Base-by-base conservation (phyloP, 2,329 filamentous ascomycete species). In the Arachnomyces sp. region DNA sequence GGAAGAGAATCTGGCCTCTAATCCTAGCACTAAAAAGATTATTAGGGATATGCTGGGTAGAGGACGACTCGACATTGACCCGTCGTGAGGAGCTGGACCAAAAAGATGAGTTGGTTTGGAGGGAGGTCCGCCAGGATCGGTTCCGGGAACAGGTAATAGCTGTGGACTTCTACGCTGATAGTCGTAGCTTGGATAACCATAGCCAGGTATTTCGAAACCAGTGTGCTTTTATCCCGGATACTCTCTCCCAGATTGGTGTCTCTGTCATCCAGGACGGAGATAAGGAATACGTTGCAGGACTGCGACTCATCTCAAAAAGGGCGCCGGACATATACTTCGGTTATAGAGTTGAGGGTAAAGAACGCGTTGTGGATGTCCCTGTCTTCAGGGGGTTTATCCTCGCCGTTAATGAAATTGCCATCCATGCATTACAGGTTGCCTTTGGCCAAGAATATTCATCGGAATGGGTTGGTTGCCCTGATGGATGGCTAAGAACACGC, bases 401-500 rank as follows among this genome's bases (percentile, higher is more conserved):
- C 16, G 34, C 34, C 13, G 8, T 36, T 7, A 13, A 18, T 13
- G 7, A 15, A 16, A 36, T 15, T 12, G 34, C 16, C 5, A 3
- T 36, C 15, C 14, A 17, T 9, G 9, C 12, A 11, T 7, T 36
- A 18, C 34, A 36, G 28, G 34, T 18, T 3, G 3, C 28, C 16
- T 11, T 7, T 9, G 34, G 34, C 9, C 16, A 36, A 11, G 15
- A 14, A 9, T n/a, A 9, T 16, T 8, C 28, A 36, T 36, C 34
- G 13, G 11, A 36, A 36, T 36, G 34, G 34, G 9, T 28, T 28
- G 34, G 34, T 8, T 36, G 34, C 12, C 12, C 33, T 63, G 59
- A n/a, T n/a, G 87, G 87, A 3, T 94, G 86, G 85, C 65, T 84
- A 44, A 78, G 86, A 29, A 82, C 82, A 12, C 73, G 86, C 30